phyloP scores from a whole-genome alignment of 2,329 filamentous ascomycete genomes.

The Coccinonectria pachysandricola region DNA sequence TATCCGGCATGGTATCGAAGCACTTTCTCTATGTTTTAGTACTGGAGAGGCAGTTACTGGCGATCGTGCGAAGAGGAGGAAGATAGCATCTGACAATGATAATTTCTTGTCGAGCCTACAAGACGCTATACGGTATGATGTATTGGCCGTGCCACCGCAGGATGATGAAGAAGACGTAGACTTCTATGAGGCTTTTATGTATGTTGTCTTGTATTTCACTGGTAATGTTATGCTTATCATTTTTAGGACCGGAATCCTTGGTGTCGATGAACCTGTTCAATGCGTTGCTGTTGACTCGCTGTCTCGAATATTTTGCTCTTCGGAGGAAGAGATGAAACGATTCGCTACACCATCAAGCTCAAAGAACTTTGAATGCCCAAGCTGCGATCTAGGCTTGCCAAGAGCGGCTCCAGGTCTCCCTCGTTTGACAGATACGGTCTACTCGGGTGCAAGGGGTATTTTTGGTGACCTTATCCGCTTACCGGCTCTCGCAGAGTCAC shows the following conservation, averaged over 20 bases:
- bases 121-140: conserved; percentile 16
- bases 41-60: conserved; percentile 12
- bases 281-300: conserved; percentile 44
- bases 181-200: conserved; percentile 35
- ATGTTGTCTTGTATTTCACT: conserved; percentile 20
- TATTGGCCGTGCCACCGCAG: conserved; percentile 18
- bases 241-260: conserved; percentile 27
- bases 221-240: conserved; percentile 12
- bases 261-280: conserved; percentile 37
- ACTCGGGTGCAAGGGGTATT: no score
- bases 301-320: conserved; percentile 34
- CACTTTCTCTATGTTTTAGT: conserved; percentile 18
- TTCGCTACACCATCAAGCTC: conserved; percentile 1
- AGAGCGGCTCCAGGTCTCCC: no score
- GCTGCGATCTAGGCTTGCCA: conserved; percentile 19
- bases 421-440: no score
- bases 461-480: conserved; percentile 37
- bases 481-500: conserved; percentile 39
- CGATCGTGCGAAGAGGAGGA: conserved; percentile 21
- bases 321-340: conserved; percentile 4
- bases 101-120: conserved; percentile 12
- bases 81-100: conserved; percentile 10
- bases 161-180: conserved; percentile 16
- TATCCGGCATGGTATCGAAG: conserved; percentile 19
- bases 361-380: conserved; percentile 9